Percentiles rank a stretch among this genome's conserved stretches.
Evolutionary conservation across 2,329 filamentous ascomycete species (phyloP).

Genomic region (Xylariaceae sp.): DNA sequence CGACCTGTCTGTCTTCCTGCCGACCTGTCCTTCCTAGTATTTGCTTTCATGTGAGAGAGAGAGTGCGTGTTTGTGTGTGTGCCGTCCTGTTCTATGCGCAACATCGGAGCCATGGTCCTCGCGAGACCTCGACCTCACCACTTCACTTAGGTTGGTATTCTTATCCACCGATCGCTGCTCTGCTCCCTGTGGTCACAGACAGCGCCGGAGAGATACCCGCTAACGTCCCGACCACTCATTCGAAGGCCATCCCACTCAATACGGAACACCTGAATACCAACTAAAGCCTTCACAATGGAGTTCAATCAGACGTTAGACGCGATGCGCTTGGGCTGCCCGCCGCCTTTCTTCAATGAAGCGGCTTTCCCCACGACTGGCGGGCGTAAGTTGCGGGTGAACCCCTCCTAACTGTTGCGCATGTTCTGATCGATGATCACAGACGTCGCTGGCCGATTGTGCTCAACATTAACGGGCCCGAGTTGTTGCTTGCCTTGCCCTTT

Average conservation of each 20-base stretch:
- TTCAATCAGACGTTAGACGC: slow-evolving; percentile 18
- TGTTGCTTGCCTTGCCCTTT: slow-evolving; percentile 92
- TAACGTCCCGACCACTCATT: neutral
- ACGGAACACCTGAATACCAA: too few relatives aligned
- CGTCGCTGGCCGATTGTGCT: slow-evolving; percentile 50
- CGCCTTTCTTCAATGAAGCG: slow-evolving; percentile 62
- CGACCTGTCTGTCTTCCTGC: slow-evolving; percentile 5
- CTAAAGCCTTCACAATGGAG: slow-evolving; percentile 13
- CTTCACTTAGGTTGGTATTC: neutral
- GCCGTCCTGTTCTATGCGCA: slow-evolving; percentile 21
- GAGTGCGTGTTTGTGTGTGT: slow-evolving; percentile 3
- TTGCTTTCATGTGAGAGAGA: slow-evolving; percentile 25
- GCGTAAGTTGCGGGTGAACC: slow-evolving; percentile 26
- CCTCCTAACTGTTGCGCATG: neutral
- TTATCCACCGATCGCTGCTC: neutral
- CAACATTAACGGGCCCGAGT: slow-evolving; percentile 42
- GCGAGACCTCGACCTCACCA: slow-evolving; percentile 3
- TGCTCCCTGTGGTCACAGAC: neutral
- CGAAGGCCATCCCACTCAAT: neutral
- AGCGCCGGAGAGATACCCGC: neutral
- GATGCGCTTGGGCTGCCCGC: slow-evolving; percentile 50
- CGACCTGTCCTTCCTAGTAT: slow-evolving; percentile 10
- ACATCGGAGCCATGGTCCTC: slow-evolving; percentile 20
- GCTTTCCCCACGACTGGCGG: slow-evolving; percentile 46
- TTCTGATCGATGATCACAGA: slow-evolving; percentile 36